Conservation (phyloP, 768 basidiomycete species). For the Royoungia palumana region DNA sequence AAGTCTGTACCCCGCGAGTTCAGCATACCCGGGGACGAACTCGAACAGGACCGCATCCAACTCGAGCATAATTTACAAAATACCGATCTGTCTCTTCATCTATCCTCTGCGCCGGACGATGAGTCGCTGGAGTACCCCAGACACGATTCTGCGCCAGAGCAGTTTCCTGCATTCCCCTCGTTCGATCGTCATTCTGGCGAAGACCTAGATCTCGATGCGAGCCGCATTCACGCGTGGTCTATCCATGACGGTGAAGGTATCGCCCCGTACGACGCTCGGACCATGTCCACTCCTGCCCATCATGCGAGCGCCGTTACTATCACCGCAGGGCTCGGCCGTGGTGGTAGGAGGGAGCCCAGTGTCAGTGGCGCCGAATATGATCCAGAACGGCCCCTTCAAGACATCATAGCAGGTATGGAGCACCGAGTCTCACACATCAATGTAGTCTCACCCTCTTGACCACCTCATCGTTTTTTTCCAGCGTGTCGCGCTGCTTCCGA, state of each 20-base stretch:
- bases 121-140: conserved; percentile 68
- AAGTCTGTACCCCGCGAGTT: conserved; percentile 35
- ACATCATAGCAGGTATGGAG: conserved; percentile 59
- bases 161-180: conserved; percentile 57
- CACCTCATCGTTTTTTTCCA: conserved; percentile 31
- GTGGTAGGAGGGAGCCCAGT: conserved; percentile 49
- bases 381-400: conserved; percentile 73
- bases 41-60: conserved; percentile 71
- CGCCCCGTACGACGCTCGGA: conserved; percentile 64
- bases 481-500: conserved; percentile 48
- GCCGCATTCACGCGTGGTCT: conserved; percentile 54
- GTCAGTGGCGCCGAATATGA: conserved; percentile 82
- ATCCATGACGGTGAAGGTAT: conserved; percentile 66
- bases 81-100: conserved; percentile 67
- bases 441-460: neutral
- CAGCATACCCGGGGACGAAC: conserved; percentile 68
- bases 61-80: conserved; percentile 77
- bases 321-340: conserved; percentile 68
- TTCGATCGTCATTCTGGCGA: conserved; percentile 58
- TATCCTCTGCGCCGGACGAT: conserved; percentile 51
- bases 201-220: conserved; percentile 52
- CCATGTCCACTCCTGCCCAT: conserved; percentile 81
- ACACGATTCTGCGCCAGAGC: conserved; percentile 57
- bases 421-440: neutral
- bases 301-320: conserved; percentile 88